Base-by-base conservation (phyloP, 2,329 filamentous ascomycete genomes). In the Phoma sp. region DNA sequence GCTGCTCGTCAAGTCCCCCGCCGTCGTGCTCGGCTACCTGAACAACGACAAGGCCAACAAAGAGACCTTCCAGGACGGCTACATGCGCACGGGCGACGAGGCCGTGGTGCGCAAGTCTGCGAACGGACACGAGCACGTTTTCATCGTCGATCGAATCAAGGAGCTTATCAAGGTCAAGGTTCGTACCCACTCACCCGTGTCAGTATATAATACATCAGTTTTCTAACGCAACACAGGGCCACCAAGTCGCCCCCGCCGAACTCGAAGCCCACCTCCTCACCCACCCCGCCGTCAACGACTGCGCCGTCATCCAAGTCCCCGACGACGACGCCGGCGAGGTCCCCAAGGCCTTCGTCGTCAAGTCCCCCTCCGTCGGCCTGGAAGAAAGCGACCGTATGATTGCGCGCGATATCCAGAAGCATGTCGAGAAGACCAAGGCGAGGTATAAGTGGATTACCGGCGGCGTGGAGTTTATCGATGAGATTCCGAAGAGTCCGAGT, bases 191-290 rank as follows among this genome's bases (percentile, higher is more conserved):
- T 23, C 12, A 7, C 34, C 11, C 23, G 4, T 18, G n/a, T 17
- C 11, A 26, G 5, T 10, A 5, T 26, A 10, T 26, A 5, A 5
- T 26, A 10, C 6, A 6, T 26, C 7, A 9, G 29, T 33, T 33
- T 15, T 5, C 45, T 43, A 25, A 38, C 42, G 29, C 30, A 3
- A 14, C 10, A n/a, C 76, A 91, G 86, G 91, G 90, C 52, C 80
- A 88, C 55, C 91, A 95, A 85, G 91, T 95, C 18, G 89, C 91
- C 0, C 91, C 91, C 0, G 91, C 91, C 2, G 91, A 95, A 71
- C 84, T 96, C 1, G 91, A 96, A 76, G 88, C 89, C 1, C 89
- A 92, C 65, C 80, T 96, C 5, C 84, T 96, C 12, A 83, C 86
- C 0, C 90, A 93, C 70, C 85, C 87, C 0, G 81, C 82, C 10